These are phyloP conservation scores for Mucor indicus DNA, from an alignment of 371 early-diverging fungal species.

Conservation along the genomic window DNA sequence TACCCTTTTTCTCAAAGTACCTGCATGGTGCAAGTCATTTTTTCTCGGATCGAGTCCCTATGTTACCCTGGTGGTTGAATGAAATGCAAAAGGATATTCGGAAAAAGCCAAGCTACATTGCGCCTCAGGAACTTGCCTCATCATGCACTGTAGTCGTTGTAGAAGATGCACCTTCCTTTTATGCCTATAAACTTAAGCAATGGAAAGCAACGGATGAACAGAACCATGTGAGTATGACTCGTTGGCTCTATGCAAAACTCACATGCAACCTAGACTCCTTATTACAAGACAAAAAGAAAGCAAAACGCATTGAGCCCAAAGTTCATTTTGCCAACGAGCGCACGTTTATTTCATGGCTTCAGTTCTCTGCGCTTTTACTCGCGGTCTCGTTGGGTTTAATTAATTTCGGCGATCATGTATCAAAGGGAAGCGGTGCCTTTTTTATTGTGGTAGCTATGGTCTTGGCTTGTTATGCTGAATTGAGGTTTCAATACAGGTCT, in stretches of 20 bases:
- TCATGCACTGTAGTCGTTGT: neutral
- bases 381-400: constrained; percentile 72
- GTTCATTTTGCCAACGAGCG: constrained; percentile 98
- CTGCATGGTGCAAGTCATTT: constrained; percentile 90
- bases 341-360: constrained; percentile 90
- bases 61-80: constrained; percentile 91
- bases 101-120: constrained; percentile 18
- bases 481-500: constrained; percentile 84
- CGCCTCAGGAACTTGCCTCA: no score
- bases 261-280: constrained; percentile 1
- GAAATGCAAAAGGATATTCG: constrained; percentile 90
- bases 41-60: constrained; percentile 67
- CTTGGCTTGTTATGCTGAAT: constrained; percentile 74
- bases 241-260: constrained; percentile 9
- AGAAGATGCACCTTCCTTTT: neutral
- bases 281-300: constrained; percentile 42
- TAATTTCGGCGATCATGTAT: constrained; percentile 77
- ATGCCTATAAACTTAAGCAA: neutral
- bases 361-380: constrained; percentile 69
- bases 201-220: neutral
- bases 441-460: constrained; percentile 66
- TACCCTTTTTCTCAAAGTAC: constrained; percentile 96
- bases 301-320: constrained; percentile 85
- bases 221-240: constrained; percentile 4
- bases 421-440: constrained; percentile 60